A percentile compares a stretch with the other conserved stretches of the same genome.
phyloP scores from a whole-genome alignment of 2,329 filamentous ascomycete species.

The Plenodomus tracheiphilus region DNA sequence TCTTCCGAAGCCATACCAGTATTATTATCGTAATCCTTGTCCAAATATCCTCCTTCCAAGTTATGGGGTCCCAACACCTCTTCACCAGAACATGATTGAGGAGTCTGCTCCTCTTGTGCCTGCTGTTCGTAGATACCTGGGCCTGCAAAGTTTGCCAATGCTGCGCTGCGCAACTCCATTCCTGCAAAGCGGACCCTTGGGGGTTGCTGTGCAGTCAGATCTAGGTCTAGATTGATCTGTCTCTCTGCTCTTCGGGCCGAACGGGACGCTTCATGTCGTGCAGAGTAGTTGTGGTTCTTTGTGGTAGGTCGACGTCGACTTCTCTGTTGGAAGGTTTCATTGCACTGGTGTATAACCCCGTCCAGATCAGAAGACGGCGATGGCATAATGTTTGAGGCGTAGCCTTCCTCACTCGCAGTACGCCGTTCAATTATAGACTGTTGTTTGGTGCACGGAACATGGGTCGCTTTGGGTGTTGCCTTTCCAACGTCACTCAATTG shows the following conservation, averaged over 20 bases:
- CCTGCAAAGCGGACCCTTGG: conserved; percentile 20
- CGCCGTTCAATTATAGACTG: background rate
- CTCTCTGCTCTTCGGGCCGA: background rate
- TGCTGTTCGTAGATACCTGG: conserved; percentile 35
- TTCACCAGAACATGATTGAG: background rate
- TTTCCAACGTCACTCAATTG: background rate
- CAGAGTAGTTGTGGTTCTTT: conserved; percentile 1
- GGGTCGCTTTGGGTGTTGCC: background rate
- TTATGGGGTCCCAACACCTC: background rate
- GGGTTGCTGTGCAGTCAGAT: conserved; percentile 5
- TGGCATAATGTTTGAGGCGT: background rate
- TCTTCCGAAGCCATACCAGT: conserved; percentile 1
- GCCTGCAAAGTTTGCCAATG: conserved; percentile 14
- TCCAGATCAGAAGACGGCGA: conserved; percentile 28
- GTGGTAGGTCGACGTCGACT: conserved; percentile 3
- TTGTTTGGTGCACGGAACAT: background rate
- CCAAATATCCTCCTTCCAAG: conserved; percentile 1
- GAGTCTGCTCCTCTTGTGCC: conserved; percentile 15
- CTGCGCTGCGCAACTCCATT: conserved; percentile 5
- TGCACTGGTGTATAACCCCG: conserved; percentile 30
- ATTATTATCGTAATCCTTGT: background rate
- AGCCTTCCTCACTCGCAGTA: background rate
- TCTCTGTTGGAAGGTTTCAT: conserved; percentile 19
- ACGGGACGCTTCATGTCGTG: background rate
- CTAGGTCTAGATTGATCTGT: background rate